A percentile compares a stretch with the other conserved stretches of the same genome.
Conservation (phyloP, 2,329 filamentous ascomycete species). For the Fusarium phyllophilum region DNA sequence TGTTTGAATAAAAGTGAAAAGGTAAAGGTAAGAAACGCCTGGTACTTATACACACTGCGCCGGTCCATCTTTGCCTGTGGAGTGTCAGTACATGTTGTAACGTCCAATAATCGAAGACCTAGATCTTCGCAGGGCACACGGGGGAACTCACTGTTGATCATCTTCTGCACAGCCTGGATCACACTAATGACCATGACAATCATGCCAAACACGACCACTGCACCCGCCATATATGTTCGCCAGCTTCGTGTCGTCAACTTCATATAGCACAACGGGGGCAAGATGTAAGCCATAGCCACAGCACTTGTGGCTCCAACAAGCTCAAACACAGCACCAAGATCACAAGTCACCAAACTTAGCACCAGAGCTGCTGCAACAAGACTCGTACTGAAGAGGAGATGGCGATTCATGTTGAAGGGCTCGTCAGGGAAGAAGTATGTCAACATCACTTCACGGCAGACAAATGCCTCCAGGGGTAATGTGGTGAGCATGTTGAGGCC, state of each 20-base stretch:
- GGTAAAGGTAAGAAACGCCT: neutral
- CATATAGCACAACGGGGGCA: slow-evolving; percentile 94
- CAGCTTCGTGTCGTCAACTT: slow-evolving; percentile 84
- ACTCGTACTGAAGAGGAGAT: slow-evolving; percentile 85
- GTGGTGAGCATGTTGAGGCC: slow-evolving; percentile 99
- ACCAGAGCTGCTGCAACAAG: slow-evolving; percentile 83
- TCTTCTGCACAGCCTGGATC: slow-evolving; percentile 76
- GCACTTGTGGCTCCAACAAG: slow-evolving; percentile 95
- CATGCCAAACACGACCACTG: slow-evolving; percentile 80
- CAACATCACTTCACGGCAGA: slow-evolving; percentile 95
- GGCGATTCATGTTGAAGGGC: slow-evolving; percentile 83
- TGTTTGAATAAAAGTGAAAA: slow-evolving; percentile 10
- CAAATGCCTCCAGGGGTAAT: slow-evolving; percentile 94
- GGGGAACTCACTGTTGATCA: slow-evolving; percentile 58
- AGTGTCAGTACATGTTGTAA: slow-evolving; percentile 23
- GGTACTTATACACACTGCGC: slow-evolving; percentile 36
- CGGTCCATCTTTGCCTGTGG: slow-evolving; percentile 42
- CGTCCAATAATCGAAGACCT: too few species aligned
- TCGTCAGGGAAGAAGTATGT: slow-evolving; percentile 78
- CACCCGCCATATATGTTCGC: slow-evolving; percentile 77
- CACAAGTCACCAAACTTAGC: slow-evolving; percentile 86
- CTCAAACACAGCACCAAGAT: slow-evolving; percentile 94
- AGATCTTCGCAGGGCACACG: neutral
- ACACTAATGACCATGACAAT: slow-evolving; percentile 85
- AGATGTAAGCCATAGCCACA: slow-evolving; percentile 91